Base-by-base conservation (phyloP, 2,329 filamentous ascomycete genomes). In the Cladophialophora exuberans region DNA sequence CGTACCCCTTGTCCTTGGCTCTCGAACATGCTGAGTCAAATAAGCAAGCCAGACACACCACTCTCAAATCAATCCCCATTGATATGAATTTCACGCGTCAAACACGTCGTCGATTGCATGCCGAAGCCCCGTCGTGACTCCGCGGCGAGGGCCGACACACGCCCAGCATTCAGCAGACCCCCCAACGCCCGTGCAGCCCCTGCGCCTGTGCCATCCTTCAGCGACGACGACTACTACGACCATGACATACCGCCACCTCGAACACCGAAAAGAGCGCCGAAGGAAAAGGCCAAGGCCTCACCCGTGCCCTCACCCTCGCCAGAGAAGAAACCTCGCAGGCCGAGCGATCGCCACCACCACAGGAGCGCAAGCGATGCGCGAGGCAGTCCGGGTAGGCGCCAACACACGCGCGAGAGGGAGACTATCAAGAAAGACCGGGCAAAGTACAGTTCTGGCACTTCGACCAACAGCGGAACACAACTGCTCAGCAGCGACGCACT, bases 401-500 rank as follows among this genome's bases (percentile, higher is more conserved):
- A n/a, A n/a, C n/a, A n/a, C n/a, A n/a, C n/a, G n/a, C n/a, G n/a
- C n/a, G n/a, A 46, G 54, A 47, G 25, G 49, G 46, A 22, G 56
- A 59, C n/a, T n/a, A n/a, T n/a, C n/a, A 43, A 66, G 48, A 52
- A 61, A 56, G 58, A 57, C 51, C 60, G 35, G 33, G 55, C 63
- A 59, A 60, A 65, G 61, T 56, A 76, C 73, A 63, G 72, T 70
- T 67, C 63, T 38, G 74, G 73, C 41, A 69, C 67, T 0, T 77
- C 74, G 13, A 69, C 72, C 4, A 73, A 71, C 58, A 76, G 73
- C 59, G 69, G 67, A 6, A 73, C 72, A 1, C 69, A 73, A 56
- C 56, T 77, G 11, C 64, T 84, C 65, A 70, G 75, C 72, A 57
- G 67, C 2, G 81, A 83, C 63, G 84, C 86, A 4, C 71, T 92